These are phyloP conservation scores for Coelastrella sp. DNA, from an alignment of 139 green algal species.

Conservation along the genomic window DNA sequence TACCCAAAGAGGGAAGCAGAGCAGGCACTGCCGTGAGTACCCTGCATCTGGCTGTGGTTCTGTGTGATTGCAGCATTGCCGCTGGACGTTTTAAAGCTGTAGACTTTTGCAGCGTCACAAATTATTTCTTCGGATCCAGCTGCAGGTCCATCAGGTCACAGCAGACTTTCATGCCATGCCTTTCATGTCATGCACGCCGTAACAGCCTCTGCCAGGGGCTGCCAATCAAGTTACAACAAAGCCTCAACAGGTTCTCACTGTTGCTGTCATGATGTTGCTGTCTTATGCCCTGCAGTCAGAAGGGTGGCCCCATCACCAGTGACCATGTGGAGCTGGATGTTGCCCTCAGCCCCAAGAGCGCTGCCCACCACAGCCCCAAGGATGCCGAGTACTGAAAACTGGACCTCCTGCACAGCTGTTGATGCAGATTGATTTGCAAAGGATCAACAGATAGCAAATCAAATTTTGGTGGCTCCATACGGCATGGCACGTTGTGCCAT, in stretches of 20 bases:
- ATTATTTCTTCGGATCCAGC: neutral
- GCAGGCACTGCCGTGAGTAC: constrained; percentile 30
- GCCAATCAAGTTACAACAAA: too few species aligned
- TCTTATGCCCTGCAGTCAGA: neutral
- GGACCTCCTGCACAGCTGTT: neutral
- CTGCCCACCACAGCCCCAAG: neutral
- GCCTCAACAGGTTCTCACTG: too few species aligned
- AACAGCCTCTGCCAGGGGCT: too few species aligned
- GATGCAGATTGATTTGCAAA: neutral
- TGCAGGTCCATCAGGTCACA: too few species aligned
- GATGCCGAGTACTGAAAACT: neutral
- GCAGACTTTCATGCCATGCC: too few species aligned
- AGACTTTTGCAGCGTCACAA: neutral
- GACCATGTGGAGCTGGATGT: constrained; percentile 31
- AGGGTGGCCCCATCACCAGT: neutral
- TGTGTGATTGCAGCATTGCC: too few species aligned
- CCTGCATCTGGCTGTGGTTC: neutral
- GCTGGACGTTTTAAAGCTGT: too few species aligned
- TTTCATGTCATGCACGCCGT: too few species aligned
- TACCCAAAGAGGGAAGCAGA: constrained; percentile 40
- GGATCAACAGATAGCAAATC: too few species aligned
- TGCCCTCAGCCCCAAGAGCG: neutral
- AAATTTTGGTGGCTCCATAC: too few species aligned
- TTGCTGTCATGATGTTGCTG: neutral
- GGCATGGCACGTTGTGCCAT: too few species aligned